phyloP scores from a whole-genome alignment of 2,329 filamentous ascomycete genomes.

The Microdochium paspali region DNA sequence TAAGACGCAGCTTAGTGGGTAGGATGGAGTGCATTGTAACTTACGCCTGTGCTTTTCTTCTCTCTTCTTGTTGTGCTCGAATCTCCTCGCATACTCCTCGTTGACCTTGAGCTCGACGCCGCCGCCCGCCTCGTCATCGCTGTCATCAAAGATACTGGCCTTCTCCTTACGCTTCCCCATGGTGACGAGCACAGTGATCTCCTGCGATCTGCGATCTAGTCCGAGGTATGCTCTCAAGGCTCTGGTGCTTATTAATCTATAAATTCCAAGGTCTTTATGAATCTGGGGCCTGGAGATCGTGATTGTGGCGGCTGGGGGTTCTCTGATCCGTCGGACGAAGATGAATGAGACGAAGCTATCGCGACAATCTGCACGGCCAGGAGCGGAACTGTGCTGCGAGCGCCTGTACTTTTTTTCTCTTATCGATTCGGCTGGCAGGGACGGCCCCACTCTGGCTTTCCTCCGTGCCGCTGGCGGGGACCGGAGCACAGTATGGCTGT shows the following conservation, averaged over 20 bases:
- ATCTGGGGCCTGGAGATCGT: too few relatives aligned
- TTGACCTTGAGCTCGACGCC: slow-evolving; percentile 67
- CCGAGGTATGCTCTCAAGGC: not conserved
- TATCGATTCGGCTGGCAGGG: not conserved
- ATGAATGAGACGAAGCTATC: not conserved
- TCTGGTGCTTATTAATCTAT: too few relatives aligned
- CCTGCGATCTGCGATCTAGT: not conserved
- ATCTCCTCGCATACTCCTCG: slow-evolving; percentile 76
- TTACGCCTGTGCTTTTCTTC: slow-evolving; percentile 69
- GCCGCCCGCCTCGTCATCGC: slow-evolving; percentile 37
- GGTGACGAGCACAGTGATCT: slow-evolving; percentile 8
- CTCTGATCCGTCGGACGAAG: not conserved
- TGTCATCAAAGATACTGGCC: slow-evolving; percentile 46
- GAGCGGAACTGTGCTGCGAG: not conserved
- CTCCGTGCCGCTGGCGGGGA: too few relatives aligned
- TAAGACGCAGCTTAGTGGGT: not conserved
- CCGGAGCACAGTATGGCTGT: too few relatives aligned
- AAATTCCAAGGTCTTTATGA: too few relatives aligned
- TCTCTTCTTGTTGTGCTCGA: slow-evolving; percentile 95
- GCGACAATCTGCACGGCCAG: not conserved
- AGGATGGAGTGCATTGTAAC: slow-evolving; percentile 14
- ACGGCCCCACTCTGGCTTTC: not conserved
- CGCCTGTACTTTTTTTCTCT: not conserved
- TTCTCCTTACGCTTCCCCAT: slow-evolving; percentile 16
- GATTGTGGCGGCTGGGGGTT: not conserved